These are phyloP conservation scores for Candida anglica DNA, from an alignment of 805 yeast genomes.

Conservation along the genomic window DNA sequence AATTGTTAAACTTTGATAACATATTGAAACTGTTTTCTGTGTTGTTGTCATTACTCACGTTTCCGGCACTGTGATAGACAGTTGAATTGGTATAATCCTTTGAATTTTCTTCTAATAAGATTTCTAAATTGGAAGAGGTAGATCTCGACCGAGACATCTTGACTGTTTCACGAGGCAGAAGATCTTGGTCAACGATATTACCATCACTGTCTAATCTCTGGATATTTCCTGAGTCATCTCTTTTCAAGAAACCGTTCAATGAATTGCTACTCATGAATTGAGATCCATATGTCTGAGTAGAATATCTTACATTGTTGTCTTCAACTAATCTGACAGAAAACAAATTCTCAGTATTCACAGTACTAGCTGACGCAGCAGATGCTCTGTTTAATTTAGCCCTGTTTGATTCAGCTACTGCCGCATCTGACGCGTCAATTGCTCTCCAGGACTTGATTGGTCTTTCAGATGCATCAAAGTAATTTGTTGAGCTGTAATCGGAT, in stretches of 20 bases:
- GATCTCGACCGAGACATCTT: constrained; percentile 16
- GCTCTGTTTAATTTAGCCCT: constrained; percentile 51
- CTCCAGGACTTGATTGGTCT: constrained; percentile 41
- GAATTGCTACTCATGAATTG: constrained; percentile 22
- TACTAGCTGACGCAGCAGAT: constrained; percentile 69
- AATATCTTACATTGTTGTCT: constrained; percentile 36
- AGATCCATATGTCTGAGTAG: constrained; percentile 21
- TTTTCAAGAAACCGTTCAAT: constrained; percentile 17
- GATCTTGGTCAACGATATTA: constrained; percentile 26
- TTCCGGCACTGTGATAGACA: constrained; percentile 9
- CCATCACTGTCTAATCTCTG: constrained; percentile 45
- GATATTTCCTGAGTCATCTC: constrained; percentile 32
- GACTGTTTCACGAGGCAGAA: constrained; percentile 1
- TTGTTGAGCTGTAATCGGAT: constrained; percentile 18
- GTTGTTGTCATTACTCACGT: constrained; percentile 1
- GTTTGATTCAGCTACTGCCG: constrained; percentile 16
- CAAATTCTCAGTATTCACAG: constrained; percentile 82
- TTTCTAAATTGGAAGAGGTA: constrained; percentile 22
- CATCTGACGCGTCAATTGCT: constrained; percentile 15
- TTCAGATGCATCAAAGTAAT: constrained; percentile 32
- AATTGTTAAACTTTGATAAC: constrained; percentile 15
- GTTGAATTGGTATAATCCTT: constrained; percentile 13
- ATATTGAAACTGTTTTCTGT: constrained; percentile 12
- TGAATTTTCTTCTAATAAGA: constrained; percentile 27
- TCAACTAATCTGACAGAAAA: constrained; percentile 75